Evolutionary conservation across 768 basidiomycete genomes (phyloP).

Genomic region (Rhizopogon rudus): DNA sequence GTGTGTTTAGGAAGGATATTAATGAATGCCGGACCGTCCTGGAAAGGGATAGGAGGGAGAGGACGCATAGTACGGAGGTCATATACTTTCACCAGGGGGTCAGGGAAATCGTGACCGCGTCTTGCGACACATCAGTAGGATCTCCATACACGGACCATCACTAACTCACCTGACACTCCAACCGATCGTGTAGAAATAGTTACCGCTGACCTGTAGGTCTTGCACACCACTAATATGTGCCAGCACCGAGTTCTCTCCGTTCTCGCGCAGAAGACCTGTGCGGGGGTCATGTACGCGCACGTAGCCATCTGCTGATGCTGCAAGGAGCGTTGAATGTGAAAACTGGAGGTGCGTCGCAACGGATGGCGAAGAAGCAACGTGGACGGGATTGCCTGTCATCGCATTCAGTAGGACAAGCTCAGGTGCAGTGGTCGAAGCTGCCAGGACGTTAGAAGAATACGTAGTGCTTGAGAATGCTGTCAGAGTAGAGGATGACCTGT

Average conservation of each 20-base stretch:
- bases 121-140: constrained; percentile 33
- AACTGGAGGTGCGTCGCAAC: constrained; percentile 61
- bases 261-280: constrained; percentile 45
- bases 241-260: constrained; percentile 52
- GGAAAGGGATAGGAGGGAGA: constrained; percentile 82
- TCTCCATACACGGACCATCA: neutral
- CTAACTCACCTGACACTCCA: constrained; percentile 68
- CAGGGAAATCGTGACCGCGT: constrained; percentile 82
- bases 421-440: constrained; percentile 51
- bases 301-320: constrained; percentile 70
- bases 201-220: constrained; percentile 75
- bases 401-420: constrained; percentile 71
- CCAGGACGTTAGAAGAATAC: constrained; percentile 50
- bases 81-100: constrained; percentile 90
- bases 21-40: constrained; percentile 83
- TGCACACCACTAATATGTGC: constrained; percentile 82
- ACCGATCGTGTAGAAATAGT: constrained; percentile 83
- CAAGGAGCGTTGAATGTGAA: constrained; percentile 58
- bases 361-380: constrained; percentile 53
- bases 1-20: constrained; percentile 73
- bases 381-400: constrained; percentile 61
- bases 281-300: constrained; percentile 70
- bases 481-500: constrained; percentile 29
- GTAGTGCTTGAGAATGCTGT: constrained; percentile 43
- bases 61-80: constrained; percentile 82